Evolutionary conservation across 176 grass and related monocot species (phyloP), one percentile per base, ranked within the genome.

Genomic region (Miscanthus lutarioriparius): DNA sequence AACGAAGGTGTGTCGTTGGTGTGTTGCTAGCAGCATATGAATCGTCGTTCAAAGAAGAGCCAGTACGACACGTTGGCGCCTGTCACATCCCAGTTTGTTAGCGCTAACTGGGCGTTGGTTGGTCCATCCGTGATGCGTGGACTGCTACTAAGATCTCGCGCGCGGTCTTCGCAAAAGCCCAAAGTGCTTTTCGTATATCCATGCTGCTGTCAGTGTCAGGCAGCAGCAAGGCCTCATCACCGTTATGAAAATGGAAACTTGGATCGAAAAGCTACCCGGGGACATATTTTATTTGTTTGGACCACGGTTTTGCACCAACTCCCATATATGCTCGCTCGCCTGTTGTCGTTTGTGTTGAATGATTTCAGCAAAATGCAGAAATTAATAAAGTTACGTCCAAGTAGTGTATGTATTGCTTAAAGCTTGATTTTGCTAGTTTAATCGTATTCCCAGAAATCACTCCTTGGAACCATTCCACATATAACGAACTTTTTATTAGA

Each of bases 81-180:
- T 36, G 44, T 67, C 64, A 70, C 64, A 78, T 85, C 64, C 26
- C n/a, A 70, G 75, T 72, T 47, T 3, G 84, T 79, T 86, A 72
- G 82, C 33, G 33, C 33, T 35, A 35, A 35, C 5, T 64, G 25
- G 39, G 16, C 5, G 49, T 53, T 53, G 22, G 9, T 72, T 49
- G 53, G 11, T 78, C 74, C 74, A 71, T 63, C 75, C 51, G 66
- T 51, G 48, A 53, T 53, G 17, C 49, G 49, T 53, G 33, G 33
- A 35, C 33, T 35, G 33, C 33, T 35, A 35, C 33, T 35, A 2
- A 63, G 38, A 59, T 59, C 54, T 59, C 54, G 20, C 20, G 54
- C 22, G 7, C 20, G 54, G 54, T 58, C 54, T 58, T 58, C 20
- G 54, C 54, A 23, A 56, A 56, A 56, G 19, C 53, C 53, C 53